phyloP scores from a whole-genome alignment of 805 yeast species.

The Wickerhamia fluorescens region DNA sequence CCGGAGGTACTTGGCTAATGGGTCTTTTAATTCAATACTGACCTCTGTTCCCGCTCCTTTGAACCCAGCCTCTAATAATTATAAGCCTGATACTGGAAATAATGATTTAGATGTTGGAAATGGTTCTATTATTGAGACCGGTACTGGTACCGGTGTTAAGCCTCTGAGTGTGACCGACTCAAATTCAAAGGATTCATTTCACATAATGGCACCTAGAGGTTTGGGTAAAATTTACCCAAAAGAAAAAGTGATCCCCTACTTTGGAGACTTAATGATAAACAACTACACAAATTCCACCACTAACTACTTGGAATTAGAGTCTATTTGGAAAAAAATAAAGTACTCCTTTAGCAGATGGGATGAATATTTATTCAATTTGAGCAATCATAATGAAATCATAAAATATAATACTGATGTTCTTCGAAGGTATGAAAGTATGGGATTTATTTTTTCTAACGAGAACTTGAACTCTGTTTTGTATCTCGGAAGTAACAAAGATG shows the following conservation, averaged over 20 bases:
- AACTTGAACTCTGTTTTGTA: constrained; percentile 36
- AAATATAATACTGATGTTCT: constrained; percentile 34
- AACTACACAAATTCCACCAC: constrained; percentile 15
- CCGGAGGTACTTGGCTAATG: constrained; percentile 52
- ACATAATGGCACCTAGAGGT: constrained; percentile 82
- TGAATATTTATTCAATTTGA: constrained; percentile 49
- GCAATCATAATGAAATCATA: constrained; percentile 36
- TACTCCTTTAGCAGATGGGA: constrained; percentile 81
- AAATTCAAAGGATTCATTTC: constrained; percentile 41
- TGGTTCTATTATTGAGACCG: constrained; percentile 1
- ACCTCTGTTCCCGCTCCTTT: constrained; percentile 1
- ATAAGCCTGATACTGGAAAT: constrained; percentile 3
- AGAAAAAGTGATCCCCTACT: constrained; percentile 77
- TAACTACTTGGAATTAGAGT: constrained; percentile 50
- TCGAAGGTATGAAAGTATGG: constrained; percentile 33
- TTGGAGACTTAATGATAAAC: constrained; percentile 73
- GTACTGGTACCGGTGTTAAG: constrained; percentile 1
- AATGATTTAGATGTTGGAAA: constrained; percentile 4
- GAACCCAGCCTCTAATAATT: constrained; percentile 6
- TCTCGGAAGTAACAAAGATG: constrained; percentile 29
- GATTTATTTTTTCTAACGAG: constrained; percentile 37
- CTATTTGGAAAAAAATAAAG: constrained; percentile 58
- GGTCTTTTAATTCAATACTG: constrained; percentile 7
- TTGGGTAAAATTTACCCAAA: constrained; percentile 72
- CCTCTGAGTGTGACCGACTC: neutral